phyloP scores from a whole-genome alignment of 768 basidiomycete genomes.

The Crucibulum laeve region DNA sequence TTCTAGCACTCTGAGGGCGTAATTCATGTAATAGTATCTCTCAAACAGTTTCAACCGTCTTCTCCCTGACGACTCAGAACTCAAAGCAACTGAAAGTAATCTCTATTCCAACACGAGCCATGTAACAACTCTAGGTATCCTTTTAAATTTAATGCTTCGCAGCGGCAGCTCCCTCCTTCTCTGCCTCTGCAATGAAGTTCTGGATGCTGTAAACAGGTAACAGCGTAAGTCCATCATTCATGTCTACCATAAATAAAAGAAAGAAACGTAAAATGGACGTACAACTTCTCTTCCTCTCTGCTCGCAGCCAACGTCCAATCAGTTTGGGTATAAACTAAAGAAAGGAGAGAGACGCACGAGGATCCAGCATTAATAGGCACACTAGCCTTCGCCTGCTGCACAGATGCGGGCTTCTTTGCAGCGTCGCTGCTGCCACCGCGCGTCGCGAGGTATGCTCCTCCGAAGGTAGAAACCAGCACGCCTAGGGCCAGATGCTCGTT shows the following conservation, averaged over 20 bases:
- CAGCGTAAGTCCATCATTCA: constrained; percentile 26
- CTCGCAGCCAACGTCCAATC: constrained; percentile 6
- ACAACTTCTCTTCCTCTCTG: constrained; percentile 88
- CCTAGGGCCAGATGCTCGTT: constrained; percentile 77
- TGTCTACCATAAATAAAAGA: constrained; percentile 10
- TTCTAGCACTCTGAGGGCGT: no score
- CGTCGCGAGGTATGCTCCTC: constrained; percentile 46
- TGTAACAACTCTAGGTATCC: not conserved
- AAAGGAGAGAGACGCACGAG: constrained; percentile 44
- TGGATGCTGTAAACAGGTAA: constrained; percentile 55
- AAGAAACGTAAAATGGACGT: constrained; percentile 36
- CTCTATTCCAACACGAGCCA: not conserved
- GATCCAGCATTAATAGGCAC: constrained; percentile 66
- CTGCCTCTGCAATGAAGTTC: constrained; percentile 78
- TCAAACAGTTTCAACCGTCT: no score
- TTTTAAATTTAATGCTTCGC: constrained; percentile 38
- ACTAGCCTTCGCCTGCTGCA: constrained; percentile 56
- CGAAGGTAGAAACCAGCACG: constrained; percentile 54
- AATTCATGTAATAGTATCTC: no score
- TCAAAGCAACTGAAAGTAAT: constrained; percentile 1
- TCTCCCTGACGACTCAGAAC: no score
- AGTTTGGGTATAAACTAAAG: constrained; percentile 6
- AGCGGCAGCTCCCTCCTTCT: constrained; percentile 50
- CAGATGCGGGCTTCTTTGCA: constrained; percentile 31
- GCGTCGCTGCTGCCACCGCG: constrained; percentile 57